phyloP scores from a whole-genome alignment of 2,329 filamentous ascomycete species.

The Curvularia verruculosa region DNA sequence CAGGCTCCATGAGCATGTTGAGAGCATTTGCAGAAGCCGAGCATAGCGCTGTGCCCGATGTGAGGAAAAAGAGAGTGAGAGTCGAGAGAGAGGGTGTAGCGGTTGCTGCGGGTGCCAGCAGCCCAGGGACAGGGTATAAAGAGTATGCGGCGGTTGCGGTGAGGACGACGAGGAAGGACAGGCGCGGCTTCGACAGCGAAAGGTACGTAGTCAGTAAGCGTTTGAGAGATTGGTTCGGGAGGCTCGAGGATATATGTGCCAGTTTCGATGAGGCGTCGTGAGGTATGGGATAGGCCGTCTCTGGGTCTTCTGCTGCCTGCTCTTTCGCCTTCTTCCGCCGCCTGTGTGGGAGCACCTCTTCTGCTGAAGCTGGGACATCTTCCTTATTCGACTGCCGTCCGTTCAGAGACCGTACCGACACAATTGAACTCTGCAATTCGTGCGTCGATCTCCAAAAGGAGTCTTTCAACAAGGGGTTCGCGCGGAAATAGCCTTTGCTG shows the following conservation, averaged over 20 bases:
- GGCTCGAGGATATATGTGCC: slow-evolving; percentile 61
- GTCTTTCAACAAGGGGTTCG: slow-evolving; percentile 45
- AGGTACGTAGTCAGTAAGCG: slow-evolving; percentile 81
- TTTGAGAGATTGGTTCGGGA: slow-evolving; percentile 62
- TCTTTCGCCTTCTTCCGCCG: slow-evolving; percentile 42
- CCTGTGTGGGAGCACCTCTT: slow-evolving; percentile 45
- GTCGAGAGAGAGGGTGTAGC: slow-evolving; percentile 81
- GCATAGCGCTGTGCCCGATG: slow-evolving; percentile 84
- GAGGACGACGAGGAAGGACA: slow-evolving; percentile 89
- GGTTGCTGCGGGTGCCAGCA: slow-evolving; percentile 74
- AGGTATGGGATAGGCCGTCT: slow-evolving; percentile 49
- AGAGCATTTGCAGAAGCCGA: slow-evolving; percentile 91
- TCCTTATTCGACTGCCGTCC: slow-evolving; percentile 16
- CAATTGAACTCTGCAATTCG: slow-evolving; percentile 42
- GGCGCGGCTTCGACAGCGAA: slow-evolving; percentile 91
- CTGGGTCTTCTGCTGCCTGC: slow-evolving; percentile 19
- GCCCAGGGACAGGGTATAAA: slow-evolving; percentile 87
- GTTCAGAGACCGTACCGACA: slow-evolving; percentile 15
- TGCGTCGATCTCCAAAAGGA: slow-evolving; percentile 37
- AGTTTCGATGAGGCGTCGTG: slow-evolving; percentile 67
- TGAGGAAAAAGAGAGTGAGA: slow-evolving; percentile 89
- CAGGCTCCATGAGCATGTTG: slow-evolving; percentile 95
- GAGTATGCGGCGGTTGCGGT: slow-evolving; percentile 91
- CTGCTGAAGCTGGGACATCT: slow-evolving; percentile 17
- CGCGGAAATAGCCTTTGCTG: slow-evolving; percentile 49